Evolutionary conservation across 139 green algal genomes (phyloP), one percentile per base, ranked within the genome.

Genomic region (Asterochloris sp.): DNA sequence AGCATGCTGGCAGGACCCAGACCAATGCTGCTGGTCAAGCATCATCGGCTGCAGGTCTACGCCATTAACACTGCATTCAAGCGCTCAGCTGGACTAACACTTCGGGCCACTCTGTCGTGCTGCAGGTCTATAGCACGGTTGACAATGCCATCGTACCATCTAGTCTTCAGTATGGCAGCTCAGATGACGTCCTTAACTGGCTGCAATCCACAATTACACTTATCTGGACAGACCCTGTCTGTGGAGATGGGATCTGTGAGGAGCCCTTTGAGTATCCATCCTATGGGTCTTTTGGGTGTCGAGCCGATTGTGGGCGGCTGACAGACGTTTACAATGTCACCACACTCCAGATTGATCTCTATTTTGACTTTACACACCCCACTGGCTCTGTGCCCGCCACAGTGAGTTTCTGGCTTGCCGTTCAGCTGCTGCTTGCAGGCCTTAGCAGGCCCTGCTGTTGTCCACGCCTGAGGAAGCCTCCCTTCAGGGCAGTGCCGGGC

Each of bases 251-350:
- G 12, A 61, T 94, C 0, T 97, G 94, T 82, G 89, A 94, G 17
- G 73, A 84, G 15, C 94, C 94, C 0, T 95, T 93, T 80, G 94
- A 97, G 82, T 95, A 94, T 85, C 88, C 92, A 0, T 90, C 88
- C 0, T 97, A 95, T 83, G 92, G 92, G 21, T 78, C 88, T 15
- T 97, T 97, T 87, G 94, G 94, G 2, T 97, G 94, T 78, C 86
- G 89, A 29, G 91, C 92, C 6, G 94, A 97, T 79, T 97, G 94
- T 84, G 94, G 94, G 47, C 86, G 89, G 79, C 88, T 95, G 62
- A 82, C 88, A 23, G 88, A 94, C 26, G 82, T 93, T 0, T 90
- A 94, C 78, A 91, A 93, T 73, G 85, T 96, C 0, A 95, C 91
- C 13, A 82, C 71, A 10, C 74, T 94, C 4, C 88, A 93, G 71